These are phyloP conservation scores for Eimeria maxima DNA, from an alignment of 169 alveolate species.

Conservation along the genomic window DNA sequence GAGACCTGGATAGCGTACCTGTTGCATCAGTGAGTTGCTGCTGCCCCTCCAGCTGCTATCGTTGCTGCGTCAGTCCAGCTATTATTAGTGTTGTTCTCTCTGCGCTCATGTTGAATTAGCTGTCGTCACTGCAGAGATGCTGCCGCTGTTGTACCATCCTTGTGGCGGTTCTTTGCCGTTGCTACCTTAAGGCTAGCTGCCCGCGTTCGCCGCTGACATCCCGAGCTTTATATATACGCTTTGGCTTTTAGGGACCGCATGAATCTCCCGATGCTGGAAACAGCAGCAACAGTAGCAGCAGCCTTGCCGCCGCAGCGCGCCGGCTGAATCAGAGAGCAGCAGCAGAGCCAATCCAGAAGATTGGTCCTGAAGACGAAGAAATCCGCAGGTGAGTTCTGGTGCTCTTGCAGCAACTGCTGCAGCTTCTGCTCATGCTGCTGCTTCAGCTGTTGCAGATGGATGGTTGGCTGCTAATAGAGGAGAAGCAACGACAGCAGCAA, in stretches of 20 bases:
- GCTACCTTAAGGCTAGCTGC: too few relatives aligned
- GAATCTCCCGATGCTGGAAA: not conserved
- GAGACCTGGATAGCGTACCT: not conserved
- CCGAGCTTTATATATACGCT: too few relatives aligned
- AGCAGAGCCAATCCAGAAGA: not conserved
- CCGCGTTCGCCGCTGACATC: too few relatives aligned
- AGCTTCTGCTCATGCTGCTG: not conserved
- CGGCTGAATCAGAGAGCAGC: constrained; percentile 57
- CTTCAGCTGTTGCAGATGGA: not conserved
- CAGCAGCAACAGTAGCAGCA: constrained; percentile 36
- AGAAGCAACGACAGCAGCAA: not conserved
- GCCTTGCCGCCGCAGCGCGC: constrained; percentile 63
- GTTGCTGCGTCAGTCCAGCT: constrained; percentile 51
- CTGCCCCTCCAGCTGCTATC: constrained; percentile 21
- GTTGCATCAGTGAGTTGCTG: not conserved
- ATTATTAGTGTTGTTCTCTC: not conserved
- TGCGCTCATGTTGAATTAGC: not conserved
- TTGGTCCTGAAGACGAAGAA: not conserved
- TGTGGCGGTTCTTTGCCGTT: not conserved
- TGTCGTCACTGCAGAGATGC: not conserved
- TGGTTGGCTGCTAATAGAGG: not conserved
- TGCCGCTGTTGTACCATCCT: too few relatives aligned
- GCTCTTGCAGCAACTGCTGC: not conserved
- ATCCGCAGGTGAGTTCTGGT: too few relatives aligned
- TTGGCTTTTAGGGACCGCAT: too few relatives aligned